Evolutionary conservation across 1,139 yeast species (phyloP).

Genomic region (Ogataea hybrid): DNA sequence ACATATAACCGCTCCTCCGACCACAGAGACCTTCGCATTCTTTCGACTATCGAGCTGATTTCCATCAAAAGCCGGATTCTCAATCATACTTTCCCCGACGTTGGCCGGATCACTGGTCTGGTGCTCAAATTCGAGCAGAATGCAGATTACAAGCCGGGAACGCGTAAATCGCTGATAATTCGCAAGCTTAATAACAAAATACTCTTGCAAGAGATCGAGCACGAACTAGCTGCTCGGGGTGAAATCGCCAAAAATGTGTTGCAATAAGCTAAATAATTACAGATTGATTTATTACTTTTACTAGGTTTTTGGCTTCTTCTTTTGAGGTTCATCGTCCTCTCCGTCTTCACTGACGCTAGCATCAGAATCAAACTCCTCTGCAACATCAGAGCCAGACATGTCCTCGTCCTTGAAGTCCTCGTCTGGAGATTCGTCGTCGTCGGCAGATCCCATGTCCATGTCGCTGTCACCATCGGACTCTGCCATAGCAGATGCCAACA

Average conservation of each 20-base stretch:
- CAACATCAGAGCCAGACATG: constrained; percentile 65
- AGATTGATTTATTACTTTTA: constrained; percentile 1
- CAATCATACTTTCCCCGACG: constrained; percentile 15
- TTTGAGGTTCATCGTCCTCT: constrained; percentile 39
- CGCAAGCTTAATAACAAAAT: constrained; percentile 20
- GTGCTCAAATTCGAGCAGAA: constrained; percentile 24
- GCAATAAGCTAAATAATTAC: constrained; percentile 1
- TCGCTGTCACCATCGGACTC: constrained; percentile 72
- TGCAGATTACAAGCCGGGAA: constrained; percentile 11
- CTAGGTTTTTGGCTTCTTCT: constrained; percentile 42
- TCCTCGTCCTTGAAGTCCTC: constrained; percentile 57
- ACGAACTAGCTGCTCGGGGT: constrained; percentile 19
- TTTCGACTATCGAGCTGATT: constrained; percentile 17
- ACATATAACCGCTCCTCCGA: constrained; percentile 15
- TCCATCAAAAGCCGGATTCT: constrained; percentile 17
- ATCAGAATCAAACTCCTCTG: constrained; percentile 86
- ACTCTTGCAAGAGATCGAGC: constrained; percentile 16
- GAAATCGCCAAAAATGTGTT: constrained; percentile 12
- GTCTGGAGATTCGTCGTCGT: constrained; percentile 51
- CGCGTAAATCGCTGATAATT: constrained; percentile 2
- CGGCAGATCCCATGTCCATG: constrained; percentile 54
- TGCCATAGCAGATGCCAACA: constrained; percentile 73
- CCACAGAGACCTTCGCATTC: constrained; percentile 9
- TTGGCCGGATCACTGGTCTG: constrained; percentile 17
- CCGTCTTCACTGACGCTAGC: constrained; percentile 42